A percentile compares a stretch with the other conserved stretches of the same genome.
Evolutionary conservation across 2,329 filamentous ascomycete species (phyloP).

Genomic region (Cercospora berteroae): DNA sequence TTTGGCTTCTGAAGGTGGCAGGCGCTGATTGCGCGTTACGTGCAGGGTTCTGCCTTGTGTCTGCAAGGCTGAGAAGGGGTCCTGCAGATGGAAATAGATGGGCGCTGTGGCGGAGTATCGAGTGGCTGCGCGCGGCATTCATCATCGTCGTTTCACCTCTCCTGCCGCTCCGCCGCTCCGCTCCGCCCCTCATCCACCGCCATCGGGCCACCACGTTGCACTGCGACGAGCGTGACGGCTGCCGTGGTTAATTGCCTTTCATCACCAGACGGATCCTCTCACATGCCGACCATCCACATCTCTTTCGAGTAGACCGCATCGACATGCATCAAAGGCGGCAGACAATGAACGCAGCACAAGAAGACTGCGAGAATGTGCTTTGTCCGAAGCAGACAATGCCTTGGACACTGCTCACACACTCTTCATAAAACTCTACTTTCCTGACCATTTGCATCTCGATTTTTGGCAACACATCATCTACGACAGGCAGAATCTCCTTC

Average conservation of each 20-base stretch:
- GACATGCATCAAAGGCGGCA: background rate
- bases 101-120: background rate
- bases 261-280: background rate
- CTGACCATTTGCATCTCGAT: background rate
- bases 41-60: background rate
- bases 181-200: background rate
- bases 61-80: background rate
- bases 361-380: background rate
- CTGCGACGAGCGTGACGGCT: background rate
- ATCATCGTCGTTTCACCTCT: background rate
- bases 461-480: background rate
- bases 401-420: background rate
- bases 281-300: background rate
- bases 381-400: background rate
- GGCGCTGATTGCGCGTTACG: slow-evolving; percentile 5
- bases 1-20: background rate
- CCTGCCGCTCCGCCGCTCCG: background rate
- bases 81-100: background rate
- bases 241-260: background rate
- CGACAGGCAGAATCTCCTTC: background rate
- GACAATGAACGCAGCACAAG: background rate
- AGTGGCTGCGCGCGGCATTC: background rate
- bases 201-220: background rate
- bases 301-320: background rate
- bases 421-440: background rate